Conservation (phyloP, 257 asterid genomes). For the Haberlea rhodopensis region DNA sequence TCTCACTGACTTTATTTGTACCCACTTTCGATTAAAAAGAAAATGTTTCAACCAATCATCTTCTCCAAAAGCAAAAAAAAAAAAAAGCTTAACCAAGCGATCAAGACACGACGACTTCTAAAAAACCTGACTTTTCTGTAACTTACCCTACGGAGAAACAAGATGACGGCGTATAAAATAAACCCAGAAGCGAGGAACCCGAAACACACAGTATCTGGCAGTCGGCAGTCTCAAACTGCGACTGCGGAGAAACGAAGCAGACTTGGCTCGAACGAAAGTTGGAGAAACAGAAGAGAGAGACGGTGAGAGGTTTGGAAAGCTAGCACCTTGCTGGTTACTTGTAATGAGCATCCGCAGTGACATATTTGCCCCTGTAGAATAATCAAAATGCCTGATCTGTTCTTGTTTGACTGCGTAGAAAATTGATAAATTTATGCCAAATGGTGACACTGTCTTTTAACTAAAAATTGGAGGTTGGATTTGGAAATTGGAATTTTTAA, state of each 20-base stretch:
- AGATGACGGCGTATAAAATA: too few species aligned
- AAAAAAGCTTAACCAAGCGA: too few species aligned
- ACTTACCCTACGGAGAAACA: too few species aligned
- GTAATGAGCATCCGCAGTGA: not conserved
- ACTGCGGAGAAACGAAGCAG: not conserved
- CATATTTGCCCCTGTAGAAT: not conserved
- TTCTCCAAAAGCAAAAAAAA: too few species aligned
- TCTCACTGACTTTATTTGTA: not conserved
- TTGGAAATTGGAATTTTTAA: too few species aligned
- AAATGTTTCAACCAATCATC: too few species aligned
- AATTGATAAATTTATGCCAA: too few species aligned
- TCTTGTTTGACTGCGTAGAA: not conserved
- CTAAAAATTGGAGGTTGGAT: too few species aligned
- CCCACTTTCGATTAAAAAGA: not conserved
- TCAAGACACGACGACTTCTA: too few species aligned
- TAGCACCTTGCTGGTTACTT: not conserved
- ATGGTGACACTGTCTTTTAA: not conserved
- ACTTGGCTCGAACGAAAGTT: not conserved
- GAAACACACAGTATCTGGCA: not conserved
- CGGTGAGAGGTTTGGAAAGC: not conserved
- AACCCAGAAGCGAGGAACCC: not conserved
- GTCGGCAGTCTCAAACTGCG: not conserved
- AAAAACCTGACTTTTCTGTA: too few species aligned
- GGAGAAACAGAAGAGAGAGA: not conserved
- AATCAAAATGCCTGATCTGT: not conserved